Evolutionary conservation across 2,329 filamentous ascomycete species (phyloP).

Genomic region (Trichoderma sp.): DNA sequence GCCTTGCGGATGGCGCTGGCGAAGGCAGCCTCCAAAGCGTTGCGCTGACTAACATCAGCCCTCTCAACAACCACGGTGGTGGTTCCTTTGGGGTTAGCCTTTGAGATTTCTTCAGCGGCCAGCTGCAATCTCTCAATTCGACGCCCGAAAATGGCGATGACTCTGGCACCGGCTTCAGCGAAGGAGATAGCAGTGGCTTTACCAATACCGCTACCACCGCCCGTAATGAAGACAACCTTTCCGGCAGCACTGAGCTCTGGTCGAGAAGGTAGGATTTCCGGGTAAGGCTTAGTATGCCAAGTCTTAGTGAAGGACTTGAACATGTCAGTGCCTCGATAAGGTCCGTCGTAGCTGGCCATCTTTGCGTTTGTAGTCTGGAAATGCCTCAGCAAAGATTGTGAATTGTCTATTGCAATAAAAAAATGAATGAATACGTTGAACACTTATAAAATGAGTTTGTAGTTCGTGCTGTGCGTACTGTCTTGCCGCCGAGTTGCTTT

Average conservation of each 20-base stretch:
- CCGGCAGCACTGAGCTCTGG: neutral
- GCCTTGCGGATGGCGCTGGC: neutral
- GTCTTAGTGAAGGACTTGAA: neutral
- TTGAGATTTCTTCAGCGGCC: neutral
- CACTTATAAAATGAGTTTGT: rapidly evolving
- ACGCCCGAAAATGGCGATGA: neutral
- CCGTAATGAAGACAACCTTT: neutral
- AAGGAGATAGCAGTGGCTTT: neutral
- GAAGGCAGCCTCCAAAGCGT: neutral
- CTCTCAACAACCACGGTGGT: neutral
- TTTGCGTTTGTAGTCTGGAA: neutral
- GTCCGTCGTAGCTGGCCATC: neutral
- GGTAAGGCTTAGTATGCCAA: neutral
- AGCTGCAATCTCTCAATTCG: neutral
- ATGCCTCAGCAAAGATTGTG: neutral
- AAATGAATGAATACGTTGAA: neutral
- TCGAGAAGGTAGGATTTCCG: neutral
- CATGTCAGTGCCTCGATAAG: neutral
- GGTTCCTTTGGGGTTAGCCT: neutral
- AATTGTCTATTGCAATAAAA: neutral
- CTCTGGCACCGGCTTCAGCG: neutral
- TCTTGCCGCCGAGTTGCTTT: no score
- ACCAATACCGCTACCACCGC: neutral
- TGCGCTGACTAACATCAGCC: neutral
- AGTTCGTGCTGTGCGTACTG: no score